Evolutionary conservation across 2,329 filamentous ascomycete genomes (phyloP), one percentile per base, ranked within the genome.

Genomic region (Phialophora verrucosa): DNA sequence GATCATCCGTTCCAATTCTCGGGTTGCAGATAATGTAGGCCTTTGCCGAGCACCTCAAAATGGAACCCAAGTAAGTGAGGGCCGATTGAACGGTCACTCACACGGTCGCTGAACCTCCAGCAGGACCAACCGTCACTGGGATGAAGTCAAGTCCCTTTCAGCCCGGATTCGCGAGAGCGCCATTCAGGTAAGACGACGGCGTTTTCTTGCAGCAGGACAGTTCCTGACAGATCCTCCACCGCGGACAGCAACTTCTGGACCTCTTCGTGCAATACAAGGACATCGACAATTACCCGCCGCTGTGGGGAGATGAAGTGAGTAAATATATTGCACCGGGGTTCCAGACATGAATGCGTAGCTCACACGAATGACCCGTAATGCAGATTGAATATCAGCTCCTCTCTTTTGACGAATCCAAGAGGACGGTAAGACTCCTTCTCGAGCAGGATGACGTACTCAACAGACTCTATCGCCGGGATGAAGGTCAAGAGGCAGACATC

Each of bases 321-420:
- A 6, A 1, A 3, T 8, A 12, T 51, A 23, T 27, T 51, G 0
- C 17, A 3, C 25, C n/a, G 2, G 5, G 5, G 17, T n/a, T 3
- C 2, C 1, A 44, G 17, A 25, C 27, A 14, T 4, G 27, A 59
- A n/a, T 14, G 11, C 27, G n/a, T 58, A 11, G 31, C 35, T 20
- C 23, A 47, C 38, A 32, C 3, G 42, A 10, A 31, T 20, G 10
- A 73, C 72, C 31, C 60, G 38, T 53, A 44, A 51, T 44, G 25
- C 75, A 97, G 93, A 88, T 98, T 72, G 94, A 98, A 81, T 98
- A 98, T 78, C 84, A 98, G 50, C 94, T 98, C 35, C 92, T 98
- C 55, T 89, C 88, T 32, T 93, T 95, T 77, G 89, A 91, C 63
- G 86, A 96, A 66, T 84, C 91, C 51, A 84, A 90, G 56, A 87